Evolutionary conservation across 768 basidiomycete species (phyloP).

Genomic region (Cubamyces lactineus): DNA sequence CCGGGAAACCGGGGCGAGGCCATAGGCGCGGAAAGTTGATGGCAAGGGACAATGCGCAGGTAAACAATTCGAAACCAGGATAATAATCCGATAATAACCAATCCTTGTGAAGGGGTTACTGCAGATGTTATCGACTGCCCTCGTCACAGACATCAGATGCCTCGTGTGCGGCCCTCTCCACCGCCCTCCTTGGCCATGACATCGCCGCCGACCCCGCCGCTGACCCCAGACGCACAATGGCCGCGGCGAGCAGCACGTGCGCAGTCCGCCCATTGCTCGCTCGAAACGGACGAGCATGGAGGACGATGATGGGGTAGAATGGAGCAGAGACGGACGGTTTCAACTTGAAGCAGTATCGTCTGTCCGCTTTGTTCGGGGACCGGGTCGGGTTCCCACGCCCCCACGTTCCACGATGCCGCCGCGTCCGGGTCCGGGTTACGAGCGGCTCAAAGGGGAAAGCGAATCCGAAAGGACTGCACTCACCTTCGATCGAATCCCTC

Average conservation of each 20-base stretch:
- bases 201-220: constrained; percentile 16
- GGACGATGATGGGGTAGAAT: constrained; percentile 3
- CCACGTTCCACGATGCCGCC: constrained; percentile 33
- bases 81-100: constrained; percentile 26
- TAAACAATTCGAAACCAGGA: constrained; percentile 18
- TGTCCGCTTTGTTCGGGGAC: constrained; percentile 19
- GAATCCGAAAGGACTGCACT: constrained; percentile 25
- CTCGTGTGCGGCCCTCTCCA: constrained; percentile 24
- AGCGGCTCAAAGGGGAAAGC: neutral
- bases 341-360: neutral
- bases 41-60: constrained; percentile 27
- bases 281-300: neutral
- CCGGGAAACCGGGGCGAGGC: constrained; percentile 29
- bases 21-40: constrained; percentile 29
- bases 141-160: constrained; percentile 25
- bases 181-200: constrained; percentile 24
- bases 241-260: neutral
- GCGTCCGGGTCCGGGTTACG: neutral
- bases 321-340: constrained; percentile 6
- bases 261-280: neutral
- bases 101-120: constrained; percentile 10
- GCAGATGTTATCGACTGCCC: constrained; percentile 25
- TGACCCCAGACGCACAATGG: constrained; percentile 3
- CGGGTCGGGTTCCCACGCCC: constrained; percentile 24
- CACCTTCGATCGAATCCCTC: constrained; percentile 20